These are phyloP conservation scores for Lumnitzera littorea DNA, from an alignment of 345 rosid genomes.

Conservation along the genomic window DNA sequence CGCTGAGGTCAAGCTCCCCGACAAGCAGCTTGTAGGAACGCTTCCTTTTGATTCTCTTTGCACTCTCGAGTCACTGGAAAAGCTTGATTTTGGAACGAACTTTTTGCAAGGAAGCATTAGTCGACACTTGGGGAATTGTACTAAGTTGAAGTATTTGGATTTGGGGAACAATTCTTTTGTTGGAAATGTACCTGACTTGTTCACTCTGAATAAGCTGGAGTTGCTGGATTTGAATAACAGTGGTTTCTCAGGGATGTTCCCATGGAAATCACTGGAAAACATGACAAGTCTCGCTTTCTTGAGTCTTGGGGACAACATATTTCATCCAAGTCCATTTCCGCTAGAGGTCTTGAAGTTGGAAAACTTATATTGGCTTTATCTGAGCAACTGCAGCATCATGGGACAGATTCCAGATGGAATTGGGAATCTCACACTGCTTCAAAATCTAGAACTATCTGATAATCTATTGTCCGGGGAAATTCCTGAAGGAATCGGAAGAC, in stretches of 20 bases:
- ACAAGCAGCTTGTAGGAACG: slow-evolving; percentile 29
- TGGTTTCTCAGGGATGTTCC: slow-evolving; percentile 61
- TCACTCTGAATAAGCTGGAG: slow-evolving; percentile 28
- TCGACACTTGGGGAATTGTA: slow-evolving; percentile 37
- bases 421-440: slow-evolving; percentile 37
- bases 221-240: slow-evolving; percentile 49
- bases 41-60: slow-evolving; percentile 59
- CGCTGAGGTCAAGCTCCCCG: slow-evolving; percentile 47
- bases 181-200: slow-evolving; percentile 58
- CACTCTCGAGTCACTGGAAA: slow-evolving; percentile 34
- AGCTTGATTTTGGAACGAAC: slow-evolving; percentile 46
- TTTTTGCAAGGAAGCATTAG: slow-evolving; percentile 31
- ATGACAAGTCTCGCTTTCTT: slow-evolving; percentile 43
- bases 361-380: slow-evolving; percentile 55
- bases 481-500: slow-evolving; percentile 43
- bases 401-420: slow-evolving; percentile 72
- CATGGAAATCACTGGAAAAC: slow-evolving; percentile 57
- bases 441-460: slow-evolving; percentile 65
- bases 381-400: slow-evolving; percentile 58
- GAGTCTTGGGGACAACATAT: slow-evolving; percentile 73
- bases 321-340: slow-evolving; percentile 47
- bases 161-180: slow-evolving; percentile 54
- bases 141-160: slow-evolving; percentile 38
- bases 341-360: slow-evolving; percentile 41
- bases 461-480: slow-evolving; percentile 49